These are phyloP conservation scores for Boletus mariae DNA, from an alignment of 1,284 basidiomycete genomes.

Conservation along the genomic window DNA sequence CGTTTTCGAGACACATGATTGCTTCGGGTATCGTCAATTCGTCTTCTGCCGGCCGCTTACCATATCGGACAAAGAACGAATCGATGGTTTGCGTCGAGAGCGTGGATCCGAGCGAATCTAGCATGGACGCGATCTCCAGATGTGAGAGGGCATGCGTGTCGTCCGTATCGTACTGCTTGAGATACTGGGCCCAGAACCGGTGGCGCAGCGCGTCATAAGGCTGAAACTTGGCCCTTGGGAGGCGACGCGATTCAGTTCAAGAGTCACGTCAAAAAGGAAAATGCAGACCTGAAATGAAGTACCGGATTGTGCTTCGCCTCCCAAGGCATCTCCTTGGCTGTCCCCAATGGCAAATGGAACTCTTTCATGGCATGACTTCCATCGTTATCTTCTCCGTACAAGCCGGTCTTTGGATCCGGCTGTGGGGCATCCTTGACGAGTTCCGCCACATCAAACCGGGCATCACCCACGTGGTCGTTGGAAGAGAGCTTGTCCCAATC, in stretches of 20 bases:
- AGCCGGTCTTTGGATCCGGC: conserved; percentile 66
- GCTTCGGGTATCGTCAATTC: conserved; percentile 79
- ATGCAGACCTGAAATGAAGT: conserved; percentile 55
- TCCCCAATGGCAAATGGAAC: conserved; percentile 54
- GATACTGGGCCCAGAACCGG: conserved; percentile 89
- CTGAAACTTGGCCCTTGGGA: conserved; percentile 84
- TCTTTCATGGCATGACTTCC: conserved; percentile 61
- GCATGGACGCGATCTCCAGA: conserved; percentile 92
- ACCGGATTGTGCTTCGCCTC: conserved; percentile 62
- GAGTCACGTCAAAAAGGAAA: not conserved
- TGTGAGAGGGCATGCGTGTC: conserved; percentile 78
- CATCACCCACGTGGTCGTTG: conserved; percentile 85
- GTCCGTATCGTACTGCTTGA: conserved; percentile 89
- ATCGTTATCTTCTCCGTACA: conserved; percentile 51
- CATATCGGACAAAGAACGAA: conserved; percentile 72
- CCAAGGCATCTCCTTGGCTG: conserved; percentile 56
- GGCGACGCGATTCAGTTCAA: conserved; percentile 7
- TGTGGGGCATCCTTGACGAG: conserved; percentile 73
- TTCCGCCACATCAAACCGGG: conserved; percentile 64
- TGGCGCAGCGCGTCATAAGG: conserved; percentile 90
- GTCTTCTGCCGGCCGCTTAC: conserved; percentile 65
- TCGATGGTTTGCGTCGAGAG: conserved; percentile 78
- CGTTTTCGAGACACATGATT: conserved; percentile 76
- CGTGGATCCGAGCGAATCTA: conserved; percentile 95
- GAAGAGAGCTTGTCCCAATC: conserved; percentile 94